Conservation (phyloP, 2,329 filamentous ascomycete species). For the Colletotrichum liaoningense region DNA sequence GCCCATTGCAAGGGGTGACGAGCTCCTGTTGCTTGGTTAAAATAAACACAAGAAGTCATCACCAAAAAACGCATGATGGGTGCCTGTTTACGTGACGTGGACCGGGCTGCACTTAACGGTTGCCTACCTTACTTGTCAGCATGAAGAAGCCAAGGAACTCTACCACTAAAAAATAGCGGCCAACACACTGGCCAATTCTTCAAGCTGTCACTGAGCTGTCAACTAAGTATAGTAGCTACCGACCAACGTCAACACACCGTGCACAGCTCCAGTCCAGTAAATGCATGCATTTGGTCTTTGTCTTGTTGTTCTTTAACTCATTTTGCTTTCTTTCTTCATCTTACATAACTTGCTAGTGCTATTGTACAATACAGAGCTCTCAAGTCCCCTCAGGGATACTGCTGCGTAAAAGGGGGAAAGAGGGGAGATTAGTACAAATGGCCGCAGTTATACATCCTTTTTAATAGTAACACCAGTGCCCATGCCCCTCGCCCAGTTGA, state of each 20-base stretch:
- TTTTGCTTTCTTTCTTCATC: conserved; percentile 28
- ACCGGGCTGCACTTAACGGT: neutral
- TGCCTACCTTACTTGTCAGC: conserved; percentile 1
- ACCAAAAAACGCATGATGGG: neutral
- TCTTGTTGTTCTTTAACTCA: conserved; percentile 22
- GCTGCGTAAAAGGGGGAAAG: conserved; percentile 26
- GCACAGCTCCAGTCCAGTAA: conserved; percentile 1
- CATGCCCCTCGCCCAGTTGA: conserved; percentile 55
- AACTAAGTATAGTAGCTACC: neutral
- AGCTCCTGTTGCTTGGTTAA: neutral
- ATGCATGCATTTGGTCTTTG: neutral
- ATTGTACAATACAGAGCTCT: conserved; percentile 38
- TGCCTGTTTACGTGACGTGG: conserved; percentile 2
- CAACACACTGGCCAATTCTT: neutral
- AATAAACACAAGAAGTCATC: neutral
- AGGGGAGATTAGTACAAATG: conserved; percentile 40
- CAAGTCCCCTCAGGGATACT: conserved; percentile 34
- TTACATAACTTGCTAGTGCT: conserved; percentile 37
- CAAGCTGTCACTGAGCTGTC: neutral
- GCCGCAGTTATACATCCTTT: conserved; percentile 49
- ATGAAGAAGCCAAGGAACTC: neutral
- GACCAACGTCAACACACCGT: conserved; percentile 7
- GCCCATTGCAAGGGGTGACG: neutral
- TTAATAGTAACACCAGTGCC: conserved; percentile 60
- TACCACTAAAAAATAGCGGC: neutral